Evolutionary conservation across 805 yeast species (phyloP), one percentile per base, ranked within the genome.

Genomic region (Schwanniomyces polymorphus): DNA sequence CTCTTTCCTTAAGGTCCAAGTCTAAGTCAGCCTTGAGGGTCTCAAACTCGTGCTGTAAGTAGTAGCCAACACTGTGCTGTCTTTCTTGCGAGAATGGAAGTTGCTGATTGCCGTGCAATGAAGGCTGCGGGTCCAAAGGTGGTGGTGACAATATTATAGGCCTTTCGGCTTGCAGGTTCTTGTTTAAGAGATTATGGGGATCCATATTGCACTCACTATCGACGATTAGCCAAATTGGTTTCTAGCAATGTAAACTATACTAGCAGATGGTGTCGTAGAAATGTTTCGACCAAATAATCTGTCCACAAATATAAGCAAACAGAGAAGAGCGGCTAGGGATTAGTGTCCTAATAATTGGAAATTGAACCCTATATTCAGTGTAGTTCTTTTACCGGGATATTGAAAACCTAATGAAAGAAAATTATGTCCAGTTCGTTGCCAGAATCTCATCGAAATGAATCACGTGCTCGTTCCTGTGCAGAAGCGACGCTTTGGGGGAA

Each of bases 1-100:
- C 38, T 25, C 43, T 45, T 23, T 57, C 55, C 45, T 57, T 65
- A 57, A 74, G 63, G 58, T 74, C 78, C 59, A 74, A 64, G 54
- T 74, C 76, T 62, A 74, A 67, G 53, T 74, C 78, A 16, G 70
- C 72, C 44, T 69, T 72, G 47, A 74, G 60, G n/a, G 77, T 72
- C 51, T 74, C 76, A 52, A 74, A 74, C 56, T 74, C 78, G 43
- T 74, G 76, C 55, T 74, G 76, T 56, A 74, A 64, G 55, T 74
- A 72, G 58, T 66, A 73, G 7, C 77, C 76, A 21, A 73, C 78
- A 52, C 74, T 68, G 53, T 66, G 76, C 53, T 73, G 75, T 42
- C 77, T 58, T 43, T 55, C 52, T n/a, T 38, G 27, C 17, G 28
- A 7, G 35, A 43, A 25, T 17, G 46, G 33, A 14, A 34, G 25